These are phyloP conservation scores for Lipomyces yamadae DNA, from an alignment of 805 yeast species.

Conservation along the genomic window DNA sequence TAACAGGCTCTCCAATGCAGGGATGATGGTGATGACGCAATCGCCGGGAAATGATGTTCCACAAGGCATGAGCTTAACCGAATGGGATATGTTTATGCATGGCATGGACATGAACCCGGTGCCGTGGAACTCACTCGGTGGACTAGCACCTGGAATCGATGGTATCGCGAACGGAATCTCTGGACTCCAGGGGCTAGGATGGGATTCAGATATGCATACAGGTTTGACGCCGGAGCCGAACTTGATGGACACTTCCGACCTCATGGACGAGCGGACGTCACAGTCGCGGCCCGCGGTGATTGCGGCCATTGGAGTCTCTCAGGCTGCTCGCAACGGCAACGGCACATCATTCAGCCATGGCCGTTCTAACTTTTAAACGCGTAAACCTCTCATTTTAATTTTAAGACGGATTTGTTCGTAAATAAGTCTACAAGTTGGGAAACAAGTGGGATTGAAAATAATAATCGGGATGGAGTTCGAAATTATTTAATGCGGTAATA, in stretches of 20 bases:
- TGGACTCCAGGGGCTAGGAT: constrained; percentile 3
- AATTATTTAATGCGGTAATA: neutral
- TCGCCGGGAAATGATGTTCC: constrained; percentile 26
- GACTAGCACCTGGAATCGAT: neutral
- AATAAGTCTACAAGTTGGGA: neutral
- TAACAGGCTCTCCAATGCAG: constrained; percentile 13
- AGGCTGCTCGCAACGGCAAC: neutral
- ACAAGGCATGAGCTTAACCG: constrained; percentile 29
- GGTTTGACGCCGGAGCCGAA: constrained; percentile 24
- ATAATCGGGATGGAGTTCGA: neutral
- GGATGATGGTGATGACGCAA: constrained; percentile 26
- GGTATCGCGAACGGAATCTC: neutral
- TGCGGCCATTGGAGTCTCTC: neutral
- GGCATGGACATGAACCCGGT: constrained; percentile 22
- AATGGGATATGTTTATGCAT: constrained; percentile 32
- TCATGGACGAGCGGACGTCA: constrained; percentile 1
- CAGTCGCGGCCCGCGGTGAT: neutral
- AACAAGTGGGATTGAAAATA: neutral
- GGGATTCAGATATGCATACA: constrained; percentile 16
- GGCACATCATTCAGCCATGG: neutral
- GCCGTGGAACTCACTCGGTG: constrained; percentile 1
- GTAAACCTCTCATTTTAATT: neutral
- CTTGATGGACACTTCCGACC: constrained; percentile 21
- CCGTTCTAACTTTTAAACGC: neutral
- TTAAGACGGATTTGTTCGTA: neutral